phyloP scores from a whole-genome alignment of 345 rosid genomes.

The Clausena lansium region DNA sequence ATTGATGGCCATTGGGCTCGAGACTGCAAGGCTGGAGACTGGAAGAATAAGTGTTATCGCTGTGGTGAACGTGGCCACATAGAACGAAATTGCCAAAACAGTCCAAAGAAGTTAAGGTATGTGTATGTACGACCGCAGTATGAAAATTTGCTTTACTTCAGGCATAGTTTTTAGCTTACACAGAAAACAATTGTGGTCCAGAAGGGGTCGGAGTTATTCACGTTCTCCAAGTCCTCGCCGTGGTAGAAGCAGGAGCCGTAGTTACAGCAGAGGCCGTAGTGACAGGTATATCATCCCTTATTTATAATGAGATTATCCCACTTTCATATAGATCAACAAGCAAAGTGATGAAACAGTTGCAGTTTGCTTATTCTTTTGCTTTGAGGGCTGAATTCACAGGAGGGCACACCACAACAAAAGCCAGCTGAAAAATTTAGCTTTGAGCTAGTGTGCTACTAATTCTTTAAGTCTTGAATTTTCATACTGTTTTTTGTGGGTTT shows the following conservation, averaged over 20 bases:
- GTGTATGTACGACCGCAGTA: background rate
- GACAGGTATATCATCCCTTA: conserved; percentile 46
- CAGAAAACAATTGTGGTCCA: conserved; percentile 13
- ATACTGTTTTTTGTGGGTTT: background rate
- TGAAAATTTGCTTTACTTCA: background rate
- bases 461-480: background rate
- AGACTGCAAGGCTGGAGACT: conserved; percentile 95
- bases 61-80: conserved; percentile 97
- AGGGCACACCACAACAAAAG: background rate
- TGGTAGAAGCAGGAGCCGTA: conserved; percentile 81
- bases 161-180: background rate
- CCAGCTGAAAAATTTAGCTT: background rate
- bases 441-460: background rate
- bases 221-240: conserved; percentile 81
- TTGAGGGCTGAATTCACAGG: no score
- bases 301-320: background rate
- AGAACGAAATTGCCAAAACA: conserved; percentile 89
- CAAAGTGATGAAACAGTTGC: background rate
- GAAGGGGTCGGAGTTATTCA: conserved; percentile 65
- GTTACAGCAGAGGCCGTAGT: conserved; percentile 87
- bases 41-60: conserved; percentile 96
- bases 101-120: conserved; percentile 78
- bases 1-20: conserved; percentile 98
- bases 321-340: background rate
- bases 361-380: background rate